Conservation (phyloP, 495 filamentous ascomycete genomes). For the Talaromyces proteolyticus region DNA sequence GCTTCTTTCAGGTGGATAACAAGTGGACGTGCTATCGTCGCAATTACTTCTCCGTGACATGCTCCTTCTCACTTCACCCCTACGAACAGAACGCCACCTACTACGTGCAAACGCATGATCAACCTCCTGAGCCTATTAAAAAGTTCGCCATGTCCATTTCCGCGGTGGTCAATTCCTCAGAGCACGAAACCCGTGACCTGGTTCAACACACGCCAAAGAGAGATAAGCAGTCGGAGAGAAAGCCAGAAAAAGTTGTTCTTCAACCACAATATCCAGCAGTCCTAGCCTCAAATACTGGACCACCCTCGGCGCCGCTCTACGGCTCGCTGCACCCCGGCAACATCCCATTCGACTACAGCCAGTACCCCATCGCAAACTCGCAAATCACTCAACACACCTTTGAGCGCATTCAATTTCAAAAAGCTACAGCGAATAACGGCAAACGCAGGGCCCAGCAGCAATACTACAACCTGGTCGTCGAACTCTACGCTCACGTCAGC, state of each 20-base stretch:
- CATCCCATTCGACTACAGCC: slow-evolving; percentile 32
- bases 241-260: slow-evolving; percentile 66
- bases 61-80: slow-evolving; percentile 64
- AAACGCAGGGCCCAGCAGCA: slow-evolving; percentile 89
- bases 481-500: slow-evolving; percentile 75
- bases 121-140: slow-evolving; percentile 51
- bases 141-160: slow-evolving; percentile 82
- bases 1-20: slow-evolving; percentile 78
- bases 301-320: not conserved
- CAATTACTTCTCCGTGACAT: slow-evolving; percentile 90
- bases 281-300: slow-evolving; percentile 16
- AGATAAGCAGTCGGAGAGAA: slow-evolving; percentile 82
- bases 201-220: slow-evolving; percentile 94
- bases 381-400: slow-evolving; percentile 57
- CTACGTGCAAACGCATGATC: slow-evolving; percentile 39
- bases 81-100: slow-evolving; percentile 37
- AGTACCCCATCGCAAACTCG: slow-evolving; percentile 24
- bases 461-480: slow-evolving; percentile 88
- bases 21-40: slow-evolving; percentile 96
- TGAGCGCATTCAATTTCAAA: slow-evolving; percentile 94
- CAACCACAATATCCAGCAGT: slow-evolving; percentile 57
- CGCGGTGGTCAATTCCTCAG: slow-evolving; percentile 71
- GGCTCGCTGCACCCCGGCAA: slow-evolving; percentile 21
- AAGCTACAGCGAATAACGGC: slow-evolving; percentile 93
- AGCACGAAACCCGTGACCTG: slow-evolving; percentile 75